Evolutionary conservation across 1,284 basidiomycete genomes (phyloP).

Genomic region (Cystobasidiaceae sp.): DNA sequence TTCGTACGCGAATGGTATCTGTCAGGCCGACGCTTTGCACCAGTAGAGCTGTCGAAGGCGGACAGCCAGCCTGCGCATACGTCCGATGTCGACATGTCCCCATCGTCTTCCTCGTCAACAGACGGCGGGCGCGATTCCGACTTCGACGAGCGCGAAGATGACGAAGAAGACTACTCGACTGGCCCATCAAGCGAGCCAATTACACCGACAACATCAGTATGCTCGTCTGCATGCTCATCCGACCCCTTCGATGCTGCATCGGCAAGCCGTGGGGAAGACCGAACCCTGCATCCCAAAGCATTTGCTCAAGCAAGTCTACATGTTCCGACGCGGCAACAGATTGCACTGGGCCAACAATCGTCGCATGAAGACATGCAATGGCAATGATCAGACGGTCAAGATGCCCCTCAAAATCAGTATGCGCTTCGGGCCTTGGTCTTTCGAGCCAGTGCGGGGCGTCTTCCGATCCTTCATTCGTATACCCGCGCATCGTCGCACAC

Average conservation of each 20-base stretch:
- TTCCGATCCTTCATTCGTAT: too few species aligned
- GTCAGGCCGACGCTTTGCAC: conserved; percentile 50
- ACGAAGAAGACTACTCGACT: conserved; percentile 25
- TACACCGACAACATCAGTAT: conserved; percentile 25
- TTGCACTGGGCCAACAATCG: background rate
- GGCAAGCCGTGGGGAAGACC: background rate
- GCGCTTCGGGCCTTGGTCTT: background rate
- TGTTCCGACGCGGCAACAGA: background rate
- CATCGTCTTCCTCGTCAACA: conserved; percentile 18
- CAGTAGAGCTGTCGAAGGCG: background rate
- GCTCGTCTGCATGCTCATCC: conserved; percentile 10
- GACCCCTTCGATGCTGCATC: conserved; percentile 14
- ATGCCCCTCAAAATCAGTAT: background rate
- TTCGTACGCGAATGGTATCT: conserved; percentile 85
- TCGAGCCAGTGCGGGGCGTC: too few species aligned
- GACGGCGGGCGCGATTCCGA: conserved; percentile 10
- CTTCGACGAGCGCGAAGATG: conserved; percentile 8
- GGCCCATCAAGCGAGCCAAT: conserved; percentile 9
- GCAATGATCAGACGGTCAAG: too few species aligned
- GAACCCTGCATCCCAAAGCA: background rate
- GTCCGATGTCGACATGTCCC: conserved; percentile 21
- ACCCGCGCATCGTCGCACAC: too few species aligned
- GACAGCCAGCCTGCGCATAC: background rate
- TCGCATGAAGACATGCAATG: conserved; percentile 22
- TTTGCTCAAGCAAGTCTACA: background rate